phyloP scores from a whole-genome alignment of 2,329 filamentous ascomycete genomes.

The Colletotrichum musae region DNA sequence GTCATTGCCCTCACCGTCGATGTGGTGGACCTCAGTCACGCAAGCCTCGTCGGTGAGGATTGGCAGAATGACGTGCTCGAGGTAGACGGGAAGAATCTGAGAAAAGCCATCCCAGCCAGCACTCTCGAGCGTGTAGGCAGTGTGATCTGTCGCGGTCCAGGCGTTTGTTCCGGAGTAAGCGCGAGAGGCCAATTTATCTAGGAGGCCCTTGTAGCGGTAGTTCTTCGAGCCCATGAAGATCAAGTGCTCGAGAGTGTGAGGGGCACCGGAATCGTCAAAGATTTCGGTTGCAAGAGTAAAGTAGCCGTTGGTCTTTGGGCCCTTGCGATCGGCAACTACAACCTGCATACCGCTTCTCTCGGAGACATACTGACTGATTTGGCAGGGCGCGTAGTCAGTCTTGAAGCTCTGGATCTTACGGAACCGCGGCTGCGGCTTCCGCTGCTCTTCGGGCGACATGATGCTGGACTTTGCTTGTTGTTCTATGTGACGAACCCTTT shows the following conservation, averaged over 20 bases:
- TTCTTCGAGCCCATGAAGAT: conserved; percentile 93
- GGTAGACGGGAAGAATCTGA: conserved; percentile 92
- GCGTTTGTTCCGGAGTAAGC: conserved; percentile 96
- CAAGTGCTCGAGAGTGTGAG: conserved; percentile 86
- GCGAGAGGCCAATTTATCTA: conserved; percentile 93
- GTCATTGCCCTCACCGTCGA: conserved; percentile 94
- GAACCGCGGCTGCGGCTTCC: conserved; percentile 74
- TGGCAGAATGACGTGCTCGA: conserved; percentile 93
- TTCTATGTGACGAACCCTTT: conserved; percentile 6
- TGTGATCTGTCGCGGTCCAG: conserved; percentile 97
- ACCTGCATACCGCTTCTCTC: conserved; percentile 95
- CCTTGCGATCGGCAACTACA: conserved; percentile 90
- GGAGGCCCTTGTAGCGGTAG: conserved; percentile 93
- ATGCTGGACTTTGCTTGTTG: conserved; percentile 45
- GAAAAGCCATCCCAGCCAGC: conserved; percentile 98
- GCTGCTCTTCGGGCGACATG: conserved; percentile 67
- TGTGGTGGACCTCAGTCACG: conserved; percentile 95
- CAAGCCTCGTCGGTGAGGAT: conserved; percentile 94
- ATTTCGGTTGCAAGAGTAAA: conserved; percentile 98
- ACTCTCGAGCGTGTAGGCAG: conserved; percentile 94
- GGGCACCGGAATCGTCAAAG: conserved; percentile 95
- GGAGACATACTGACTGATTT: conserved; percentile 96
- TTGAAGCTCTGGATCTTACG: conserved; percentile 88
- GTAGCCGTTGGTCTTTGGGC: conserved; percentile 95
- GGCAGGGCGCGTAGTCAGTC: conserved; percentile 89